Percentiles rank a stretch among this genome's conserved stretches.
Evolutionary conservation across 345 rosid genomes (phyloP).

Genomic region (Linum trigynum): DNA sequence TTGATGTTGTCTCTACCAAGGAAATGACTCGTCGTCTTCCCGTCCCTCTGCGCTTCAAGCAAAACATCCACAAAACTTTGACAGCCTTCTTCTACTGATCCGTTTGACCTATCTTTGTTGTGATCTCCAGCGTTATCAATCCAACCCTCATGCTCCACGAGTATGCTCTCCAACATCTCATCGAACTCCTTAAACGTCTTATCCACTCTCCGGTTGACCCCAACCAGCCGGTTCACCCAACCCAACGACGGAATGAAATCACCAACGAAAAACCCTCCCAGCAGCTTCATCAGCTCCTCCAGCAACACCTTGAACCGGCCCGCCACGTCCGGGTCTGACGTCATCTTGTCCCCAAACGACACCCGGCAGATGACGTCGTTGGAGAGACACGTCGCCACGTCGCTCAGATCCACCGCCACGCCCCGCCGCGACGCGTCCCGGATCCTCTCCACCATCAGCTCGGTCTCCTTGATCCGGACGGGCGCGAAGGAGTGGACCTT

Average conservation of each 20-base stretch:
- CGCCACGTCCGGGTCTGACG: not conserved
- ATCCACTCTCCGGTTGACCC: not conserved
- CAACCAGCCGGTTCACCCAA: constrained; percentile 8
- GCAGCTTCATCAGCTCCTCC: constrained; percentile 1
- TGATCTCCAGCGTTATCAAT: too few species aligned
- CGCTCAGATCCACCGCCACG: constrained; percentile 12
- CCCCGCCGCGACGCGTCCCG: not conserved
- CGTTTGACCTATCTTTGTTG: too few species aligned
- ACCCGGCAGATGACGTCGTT: not conserved
- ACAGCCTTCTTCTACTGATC: too few species aligned
- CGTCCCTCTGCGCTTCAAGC: too few species aligned
- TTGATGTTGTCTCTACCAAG: too few species aligned
- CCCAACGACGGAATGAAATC: constrained; percentile 11
- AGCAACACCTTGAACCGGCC: constrained; percentile 7
- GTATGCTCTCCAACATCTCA: too few species aligned
- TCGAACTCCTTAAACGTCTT: too few species aligned
- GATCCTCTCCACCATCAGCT: not conserved
- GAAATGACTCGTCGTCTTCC: too few species aligned
- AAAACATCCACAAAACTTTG: too few species aligned
- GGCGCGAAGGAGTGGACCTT: constrained; percentile 6
- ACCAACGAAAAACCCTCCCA: constrained; percentile 3
- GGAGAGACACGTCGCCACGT: constrained; percentile 1
- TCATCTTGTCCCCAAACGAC: constrained; percentile 9
- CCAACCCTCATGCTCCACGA: too few species aligned
- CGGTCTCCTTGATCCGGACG: constrained; percentile 1